Conservation (phyloP, 164 flowering plant species). For the Liriodendron chinense region DNA sequence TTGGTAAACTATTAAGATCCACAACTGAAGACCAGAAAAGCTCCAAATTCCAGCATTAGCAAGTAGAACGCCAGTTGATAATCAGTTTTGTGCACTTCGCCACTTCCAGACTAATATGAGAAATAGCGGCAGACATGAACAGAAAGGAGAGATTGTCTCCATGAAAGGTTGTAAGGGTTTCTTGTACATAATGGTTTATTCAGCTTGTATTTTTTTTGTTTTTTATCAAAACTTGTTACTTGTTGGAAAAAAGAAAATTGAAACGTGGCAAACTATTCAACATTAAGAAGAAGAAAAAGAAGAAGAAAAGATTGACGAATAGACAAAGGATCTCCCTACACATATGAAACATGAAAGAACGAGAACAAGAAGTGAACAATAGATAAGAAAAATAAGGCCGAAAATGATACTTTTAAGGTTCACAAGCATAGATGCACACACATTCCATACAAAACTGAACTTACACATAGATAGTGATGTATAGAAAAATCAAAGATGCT, state of each 20-base stretch:
- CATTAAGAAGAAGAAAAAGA: neutral
- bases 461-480: neutral
- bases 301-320: neutral
- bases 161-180: neutral
- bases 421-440: too few species aligned
- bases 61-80: neutral
- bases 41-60: neutral
- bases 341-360: neutral
- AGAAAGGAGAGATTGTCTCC: neutral
- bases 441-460: too few species aligned
- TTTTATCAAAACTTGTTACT: neutral
- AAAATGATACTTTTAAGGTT: too few species aligned
- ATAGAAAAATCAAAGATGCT: slow-evolving; percentile 1
- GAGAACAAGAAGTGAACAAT: neutral
- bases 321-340: neutral
- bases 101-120: too few species aligned
- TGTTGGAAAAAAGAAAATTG: neutral
- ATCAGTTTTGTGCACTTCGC: neutral
- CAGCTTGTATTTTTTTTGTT: neutral
- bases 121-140: neutral
- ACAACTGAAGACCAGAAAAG: neutral
- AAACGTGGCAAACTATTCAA: neutral
- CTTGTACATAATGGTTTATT: neutral
- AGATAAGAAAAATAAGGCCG: too few species aligned
- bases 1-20: neutral